Conservation (phyloP, 768 basidiomycete species). For the Pleurotus sapidus region DNA sequence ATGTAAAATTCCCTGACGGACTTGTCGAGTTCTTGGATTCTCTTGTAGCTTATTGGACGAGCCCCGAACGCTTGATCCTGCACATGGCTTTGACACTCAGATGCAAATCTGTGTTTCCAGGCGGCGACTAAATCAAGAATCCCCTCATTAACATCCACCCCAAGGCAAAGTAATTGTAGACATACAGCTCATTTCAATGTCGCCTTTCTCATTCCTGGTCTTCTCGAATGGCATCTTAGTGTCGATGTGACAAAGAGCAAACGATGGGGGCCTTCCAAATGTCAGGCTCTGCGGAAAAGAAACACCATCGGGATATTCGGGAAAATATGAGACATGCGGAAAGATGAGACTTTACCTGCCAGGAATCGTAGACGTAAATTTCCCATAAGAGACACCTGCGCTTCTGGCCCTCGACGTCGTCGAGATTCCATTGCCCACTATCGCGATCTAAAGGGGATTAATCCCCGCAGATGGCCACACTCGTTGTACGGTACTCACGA, state of each 20-base stretch:
- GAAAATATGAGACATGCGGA: neutral
- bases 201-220: constrained; percentile 41
- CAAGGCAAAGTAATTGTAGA: constrained; percentile 4
- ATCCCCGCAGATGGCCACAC: constrained; percentile 9
- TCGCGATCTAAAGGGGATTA: constrained; percentile 52
- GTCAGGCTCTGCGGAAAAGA: constrained; percentile 53
- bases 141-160: neutral
- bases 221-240: constrained; percentile 48
- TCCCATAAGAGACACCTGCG: constrained; percentile 65
- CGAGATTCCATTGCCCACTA: constrained; percentile 61
- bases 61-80: constrained; percentile 71
- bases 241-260: constrained; percentile 55
- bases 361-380: constrained; percentile 64
- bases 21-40: constrained; percentile 62
- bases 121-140: constrained; percentile 42
- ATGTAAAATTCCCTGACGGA: constrained; percentile 63
- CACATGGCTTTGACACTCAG: constrained; percentile 59
- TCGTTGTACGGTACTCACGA: constrained; percentile 43
- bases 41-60: constrained; percentile 55
- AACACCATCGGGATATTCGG: neutral
- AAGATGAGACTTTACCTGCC: constrained; percentile 47
- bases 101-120: constrained; percentile 69
- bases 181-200: constrained; percentile 64
- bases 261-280: constrained; percentile 68
- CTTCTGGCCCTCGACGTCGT: constrained; percentile 52